Evolutionary conservation across 148 eudicot species (phyloP).

Genomic region (Dianthus caryophyllus): DNA sequence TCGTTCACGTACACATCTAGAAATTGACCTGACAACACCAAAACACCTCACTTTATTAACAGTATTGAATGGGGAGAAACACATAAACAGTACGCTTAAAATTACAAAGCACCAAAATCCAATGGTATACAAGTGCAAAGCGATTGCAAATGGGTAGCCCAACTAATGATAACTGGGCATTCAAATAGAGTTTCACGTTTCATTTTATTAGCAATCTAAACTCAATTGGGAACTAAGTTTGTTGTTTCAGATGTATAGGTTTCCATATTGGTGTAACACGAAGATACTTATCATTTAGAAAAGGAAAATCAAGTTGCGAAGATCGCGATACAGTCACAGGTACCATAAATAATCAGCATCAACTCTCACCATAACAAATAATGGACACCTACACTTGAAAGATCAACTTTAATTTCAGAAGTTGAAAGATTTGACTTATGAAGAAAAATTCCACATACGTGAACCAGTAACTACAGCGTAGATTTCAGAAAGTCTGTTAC

Average conservation of each 20-base stretch:
- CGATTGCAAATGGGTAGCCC: too few relatives aligned
- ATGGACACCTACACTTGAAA: not conserved
- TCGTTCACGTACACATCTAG: conserved; percentile 31
- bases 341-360: not conserved
- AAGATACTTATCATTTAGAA: too few relatives aligned
- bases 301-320: too few relatives aligned
- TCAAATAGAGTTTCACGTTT: not conserved
- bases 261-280: too few relatives aligned
- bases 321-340: not conserved
- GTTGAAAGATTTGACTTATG: too few relatives aligned
- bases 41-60: conserved; percentile 8
- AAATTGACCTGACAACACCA: conserved; percentile 45
- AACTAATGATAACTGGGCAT: too few relatives aligned
- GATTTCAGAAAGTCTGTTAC: not conserved
- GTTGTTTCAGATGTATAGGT: not conserved
- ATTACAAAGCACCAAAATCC: not conserved
- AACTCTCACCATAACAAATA: not conserved
- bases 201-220: not conserved
- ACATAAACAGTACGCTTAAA: not conserved
- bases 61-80: not conserved
- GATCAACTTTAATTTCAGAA: not conserved
- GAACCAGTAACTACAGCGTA: conserved; percentile 1
- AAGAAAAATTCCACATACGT: not conserved
- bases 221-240: not conserved
- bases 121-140: too few relatives aligned